Evolutionary conservation across 1,284 basidiomycete genomes (phyloP).

Genomic region (Tetrapyrgos nigripes): DNA sequence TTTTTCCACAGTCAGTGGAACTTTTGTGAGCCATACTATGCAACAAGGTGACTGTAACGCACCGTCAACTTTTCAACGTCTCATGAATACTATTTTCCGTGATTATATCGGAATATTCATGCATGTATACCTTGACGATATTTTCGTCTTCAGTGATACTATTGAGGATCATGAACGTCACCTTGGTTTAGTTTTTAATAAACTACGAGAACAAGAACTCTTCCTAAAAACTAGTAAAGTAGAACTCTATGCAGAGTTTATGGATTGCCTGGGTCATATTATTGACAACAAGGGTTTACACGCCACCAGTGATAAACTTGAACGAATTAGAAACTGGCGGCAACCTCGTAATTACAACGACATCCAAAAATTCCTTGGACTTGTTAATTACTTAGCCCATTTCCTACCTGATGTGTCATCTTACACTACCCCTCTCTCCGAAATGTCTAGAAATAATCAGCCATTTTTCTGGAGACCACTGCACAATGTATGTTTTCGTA

Average conservation of each 20-base stretch:
- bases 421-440: slow-evolving; percentile 23
- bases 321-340: slow-evolving; percentile 28
- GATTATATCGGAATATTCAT: too few species aligned
- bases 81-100: too few species aligned
- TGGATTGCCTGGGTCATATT: slow-evolving; percentile 27
- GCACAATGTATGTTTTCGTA: slow-evolving; percentile 12
- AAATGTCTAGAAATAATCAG: slow-evolving; percentile 18
- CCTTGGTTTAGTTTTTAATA: slow-evolving; percentile 21
- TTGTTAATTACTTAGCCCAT: slow-evolving; percentile 36
- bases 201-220: not conserved
- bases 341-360: slow-evolving; percentile 30
- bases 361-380: slow-evolving; percentile 37
- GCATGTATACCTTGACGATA: too few species aligned
- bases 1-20: slow-evolving; percentile 11
- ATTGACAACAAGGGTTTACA: slow-evolving; percentile 25
- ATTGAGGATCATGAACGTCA: slow-evolving; percentile 25
- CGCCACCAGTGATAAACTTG: slow-evolving; percentile 25
- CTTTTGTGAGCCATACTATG: slow-evolving; percentile 6
- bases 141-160: slow-evolving; percentile 27
- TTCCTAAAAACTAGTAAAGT: slow-evolving; percentile 19
- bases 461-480: slow-evolving; percentile 18
- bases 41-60: slow-evolving; percentile 43
- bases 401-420: slow-evolving; percentile 34
- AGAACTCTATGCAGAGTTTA: too few species aligned
- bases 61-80: too few species aligned